Base-by-base conservation (phyloP, 257 asterid genomes). In the Osmanthus fragrans region DNA sequence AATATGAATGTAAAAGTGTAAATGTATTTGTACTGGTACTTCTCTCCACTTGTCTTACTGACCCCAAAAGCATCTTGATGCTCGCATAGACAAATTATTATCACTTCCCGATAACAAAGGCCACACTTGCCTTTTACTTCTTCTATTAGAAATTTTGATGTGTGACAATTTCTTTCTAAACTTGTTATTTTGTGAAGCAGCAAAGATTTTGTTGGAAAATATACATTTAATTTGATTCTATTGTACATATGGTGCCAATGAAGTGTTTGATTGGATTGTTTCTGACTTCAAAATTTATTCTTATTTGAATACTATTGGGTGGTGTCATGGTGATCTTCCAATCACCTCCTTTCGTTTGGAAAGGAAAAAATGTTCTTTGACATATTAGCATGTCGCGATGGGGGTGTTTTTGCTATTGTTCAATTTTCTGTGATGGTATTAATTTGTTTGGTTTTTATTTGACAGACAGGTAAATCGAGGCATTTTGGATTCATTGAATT, bases 401-500 rank as follows among this genome's bases (percentile, higher is more conserved):
- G 23, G 39, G 15, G 13, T 40, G n/a, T 16, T 6, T 15, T 65
- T 73, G 29, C 49, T 63, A 63, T 63, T 63, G n/a, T 64, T 73
- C 40, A 42, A 16, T 76, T 75, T 32, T 12, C 18, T 72, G 7
- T 40, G 11, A 25, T 70, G 71, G 66, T 65, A 72, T 76, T 83
- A 7, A 82, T 78, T 45, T 71, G 33, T 60, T n/a, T 70, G 27
- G 7, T 29, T 16, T 58, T 56, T 65, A 75, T 49, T 80, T 70
- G 51, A 80, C 96, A 95, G 98, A 95, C 98, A 0, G 99, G 97
- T 75, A 95, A 93, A 82, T 90, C 97, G 27, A 93, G 87, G 90
- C 98, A 95, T 85, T 95, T 85, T 84, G 99, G 98, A 74, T 93
- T 93, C 90, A 91, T 93, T 47, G 96, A 95, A 75, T 95, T 93